These are phyloP conservation scores for Lophiostoma macrostomum DNA, from an alignment of 495 filamentous ascomycete species.

Conservation along the genomic window DNA sequence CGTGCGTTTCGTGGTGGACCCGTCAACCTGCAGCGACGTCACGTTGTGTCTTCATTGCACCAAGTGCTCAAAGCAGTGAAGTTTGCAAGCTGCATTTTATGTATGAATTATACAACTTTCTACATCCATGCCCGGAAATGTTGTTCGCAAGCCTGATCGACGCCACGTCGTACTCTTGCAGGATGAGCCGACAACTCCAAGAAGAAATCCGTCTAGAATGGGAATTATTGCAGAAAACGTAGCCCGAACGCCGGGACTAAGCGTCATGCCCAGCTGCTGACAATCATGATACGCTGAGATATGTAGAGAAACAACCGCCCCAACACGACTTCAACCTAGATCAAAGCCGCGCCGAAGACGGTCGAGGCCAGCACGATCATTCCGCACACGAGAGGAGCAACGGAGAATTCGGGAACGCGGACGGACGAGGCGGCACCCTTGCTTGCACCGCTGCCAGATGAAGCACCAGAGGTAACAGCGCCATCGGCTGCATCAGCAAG, in stretches of 20 bases:
- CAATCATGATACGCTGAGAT: background rate
- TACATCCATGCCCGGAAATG: constrained; percentile 13
- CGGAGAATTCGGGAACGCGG: constrained; percentile 16
- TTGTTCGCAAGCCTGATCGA: background rate
- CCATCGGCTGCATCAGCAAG: constrained; percentile 65
- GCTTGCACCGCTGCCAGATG: background rate
- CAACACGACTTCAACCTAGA: constrained; percentile 40
- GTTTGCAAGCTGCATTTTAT: background rate
- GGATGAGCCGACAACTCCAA: constrained; percentile 19
- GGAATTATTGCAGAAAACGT: constrained; percentile 20
- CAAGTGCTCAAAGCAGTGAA: too few species aligned
- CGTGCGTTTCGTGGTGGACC: too few species aligned
- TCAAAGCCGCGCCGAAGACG: constrained; percentile 61
- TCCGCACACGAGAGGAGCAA: constrained; percentile 35
- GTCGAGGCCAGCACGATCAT: constrained; percentile 48
- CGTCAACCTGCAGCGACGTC: too few species aligned
- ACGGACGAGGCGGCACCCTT: constrained; percentile 43
- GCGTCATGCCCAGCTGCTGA: constrained; percentile 17
- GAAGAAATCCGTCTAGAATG: constrained; percentile 23
- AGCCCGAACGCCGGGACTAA: constrained; percentile 9
- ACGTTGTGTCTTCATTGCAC: too few species aligned
- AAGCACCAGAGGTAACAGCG: constrained; percentile 24
- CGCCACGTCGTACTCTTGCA: constrained; percentile 19
- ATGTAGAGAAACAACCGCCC: background rate
- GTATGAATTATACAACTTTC: constrained; percentile 22